Evolutionary conservation across 2,329 filamentous ascomycete genomes (phyloP).

Genomic region (Fusarium phyllophilum): DNA sequence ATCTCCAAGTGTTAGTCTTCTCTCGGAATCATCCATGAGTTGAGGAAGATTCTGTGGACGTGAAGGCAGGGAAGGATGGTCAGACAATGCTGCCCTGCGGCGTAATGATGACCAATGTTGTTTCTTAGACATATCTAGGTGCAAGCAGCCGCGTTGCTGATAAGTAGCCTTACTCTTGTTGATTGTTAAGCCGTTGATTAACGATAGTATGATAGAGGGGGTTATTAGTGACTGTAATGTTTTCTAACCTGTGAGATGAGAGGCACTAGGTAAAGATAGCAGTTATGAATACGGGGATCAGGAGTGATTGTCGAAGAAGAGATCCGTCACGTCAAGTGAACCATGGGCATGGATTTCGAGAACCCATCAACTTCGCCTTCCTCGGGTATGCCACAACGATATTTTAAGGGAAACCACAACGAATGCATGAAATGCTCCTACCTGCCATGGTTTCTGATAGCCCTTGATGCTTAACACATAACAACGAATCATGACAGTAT

Average conservation of each 20-base stretch:
- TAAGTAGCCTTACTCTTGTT: background rate
- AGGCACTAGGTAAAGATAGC: background rate
- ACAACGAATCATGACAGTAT: background rate
- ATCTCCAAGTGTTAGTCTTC: constrained; percentile 8
- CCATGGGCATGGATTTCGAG: background rate
- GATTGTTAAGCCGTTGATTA: background rate
- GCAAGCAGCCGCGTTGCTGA: background rate
- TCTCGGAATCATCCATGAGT: background rate
- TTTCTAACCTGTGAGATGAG: background rate
- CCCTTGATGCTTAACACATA: background rate
- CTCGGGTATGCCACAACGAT: background rate
- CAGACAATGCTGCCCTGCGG: background rate
- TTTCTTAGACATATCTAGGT: constrained; percentile 2
- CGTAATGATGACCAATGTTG: constrained; percentile 19
- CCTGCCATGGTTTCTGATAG: background rate
- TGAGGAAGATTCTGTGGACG: background rate
- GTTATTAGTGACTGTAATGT: background rate
- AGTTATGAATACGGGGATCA: background rate
- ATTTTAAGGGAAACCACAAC: background rate
- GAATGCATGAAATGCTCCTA: background rate
- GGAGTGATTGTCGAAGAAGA: background rate
- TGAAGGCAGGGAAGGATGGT: background rate
- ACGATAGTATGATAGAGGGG: background rate
- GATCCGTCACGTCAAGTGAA: background rate
- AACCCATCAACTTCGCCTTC: background rate